A percentile compares a stretch with the other conserved stretches of the same genome.
These are phyloP conservation scores for Monilinia polystroma DNA, from an alignment of 2,329 filamentous ascomycete genomes.

Conservation along the genomic window DNA sequence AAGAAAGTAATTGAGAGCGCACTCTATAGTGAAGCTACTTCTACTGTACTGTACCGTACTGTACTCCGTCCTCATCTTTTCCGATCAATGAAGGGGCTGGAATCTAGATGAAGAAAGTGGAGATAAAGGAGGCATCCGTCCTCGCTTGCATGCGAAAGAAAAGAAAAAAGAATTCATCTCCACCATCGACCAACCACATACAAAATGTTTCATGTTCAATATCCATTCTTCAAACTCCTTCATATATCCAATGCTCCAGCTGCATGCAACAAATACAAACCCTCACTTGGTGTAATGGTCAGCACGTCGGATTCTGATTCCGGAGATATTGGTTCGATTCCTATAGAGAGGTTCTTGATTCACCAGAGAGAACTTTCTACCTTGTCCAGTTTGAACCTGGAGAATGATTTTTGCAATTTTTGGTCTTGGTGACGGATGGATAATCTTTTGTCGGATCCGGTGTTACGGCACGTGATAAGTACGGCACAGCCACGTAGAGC, in stretches of 20 bases:
- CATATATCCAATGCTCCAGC: neutral
- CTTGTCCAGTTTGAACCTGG: neutral
- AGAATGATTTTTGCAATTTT: neutral
- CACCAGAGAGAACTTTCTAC: neutral
- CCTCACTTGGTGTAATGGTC: slow-evolving; percentile 21
- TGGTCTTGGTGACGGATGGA: neutral
- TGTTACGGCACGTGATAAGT: neutral
- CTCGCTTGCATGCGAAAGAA: neutral
- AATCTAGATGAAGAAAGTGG: neutral
- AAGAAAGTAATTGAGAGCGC: too few relatives aligned
- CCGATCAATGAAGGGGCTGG: neutral
- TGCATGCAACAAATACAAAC: rapidly evolving
- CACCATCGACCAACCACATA: too few relatives aligned
- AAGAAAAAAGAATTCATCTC: too few relatives aligned
- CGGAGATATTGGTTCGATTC: slow-evolving; percentile 25
- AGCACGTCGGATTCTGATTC: slow-evolving; percentile 25
- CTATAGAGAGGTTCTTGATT: slow-evolving; percentile 1
- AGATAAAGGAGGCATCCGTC: neutral
- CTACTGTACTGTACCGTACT: neutral
- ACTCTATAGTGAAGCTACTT: too few relatives aligned
- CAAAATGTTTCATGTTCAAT: too few relatives aligned
- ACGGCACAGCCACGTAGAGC: too few relatives aligned
- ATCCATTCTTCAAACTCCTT: too few relatives aligned
- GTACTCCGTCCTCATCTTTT: neutral
- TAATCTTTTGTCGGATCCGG: neutral